These are phyloP conservation scores for Quercus lobata DNA, from an alignment of 331 rosid genomes.

Conservation along the genomic window DNA sequence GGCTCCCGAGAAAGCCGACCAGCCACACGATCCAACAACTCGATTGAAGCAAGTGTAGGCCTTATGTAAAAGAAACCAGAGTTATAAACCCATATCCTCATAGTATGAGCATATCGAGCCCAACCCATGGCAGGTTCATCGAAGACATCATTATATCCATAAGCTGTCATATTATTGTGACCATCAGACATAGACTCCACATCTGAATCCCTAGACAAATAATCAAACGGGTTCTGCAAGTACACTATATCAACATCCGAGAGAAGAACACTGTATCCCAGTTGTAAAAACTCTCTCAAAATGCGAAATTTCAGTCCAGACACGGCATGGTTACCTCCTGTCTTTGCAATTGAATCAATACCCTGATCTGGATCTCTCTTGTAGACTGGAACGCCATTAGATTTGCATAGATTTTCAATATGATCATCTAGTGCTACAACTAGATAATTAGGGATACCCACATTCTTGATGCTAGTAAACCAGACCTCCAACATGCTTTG, in stretches of 20 bases:
- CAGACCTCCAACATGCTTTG: conserved; percentile 75
- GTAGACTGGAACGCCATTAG: conserved; percentile 73
- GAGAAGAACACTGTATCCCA: conserved; percentile 81
- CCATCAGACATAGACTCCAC: conserved; percentile 96
- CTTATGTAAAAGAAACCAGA: conserved; percentile 88
- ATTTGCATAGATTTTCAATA: conserved; percentile 57
- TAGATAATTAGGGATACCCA: conserved; percentile 77
- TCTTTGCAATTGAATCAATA: conserved; percentile 58
- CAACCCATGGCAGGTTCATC: conserved; percentile 95
- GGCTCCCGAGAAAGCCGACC: conserved; percentile 48
- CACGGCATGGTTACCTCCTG: conserved; percentile 77
- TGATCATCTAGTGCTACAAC: conserved; percentile 78
- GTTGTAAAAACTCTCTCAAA: conserved; percentile 79
- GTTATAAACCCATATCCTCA: conserved; percentile 95
- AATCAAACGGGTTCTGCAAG: conserved; percentile 85
- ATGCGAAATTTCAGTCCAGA: conserved; percentile 75
- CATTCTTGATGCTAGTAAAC: conserved; percentile 72
- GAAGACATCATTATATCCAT: conserved; percentile 78
- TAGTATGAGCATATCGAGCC: conserved; percentile 93
- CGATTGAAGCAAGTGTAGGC: conserved; percentile 82
- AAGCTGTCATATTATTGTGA: conserved; percentile 75
- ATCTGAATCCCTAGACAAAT: conserved; percentile 80
- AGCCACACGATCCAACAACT: conserved; percentile 86
- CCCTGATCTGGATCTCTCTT: conserved; percentile 74
- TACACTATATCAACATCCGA: conserved; percentile 86